phyloP scores from a whole-genome alignment of 306 rosid species.

The Cicer pinnatifidum region DNA sequence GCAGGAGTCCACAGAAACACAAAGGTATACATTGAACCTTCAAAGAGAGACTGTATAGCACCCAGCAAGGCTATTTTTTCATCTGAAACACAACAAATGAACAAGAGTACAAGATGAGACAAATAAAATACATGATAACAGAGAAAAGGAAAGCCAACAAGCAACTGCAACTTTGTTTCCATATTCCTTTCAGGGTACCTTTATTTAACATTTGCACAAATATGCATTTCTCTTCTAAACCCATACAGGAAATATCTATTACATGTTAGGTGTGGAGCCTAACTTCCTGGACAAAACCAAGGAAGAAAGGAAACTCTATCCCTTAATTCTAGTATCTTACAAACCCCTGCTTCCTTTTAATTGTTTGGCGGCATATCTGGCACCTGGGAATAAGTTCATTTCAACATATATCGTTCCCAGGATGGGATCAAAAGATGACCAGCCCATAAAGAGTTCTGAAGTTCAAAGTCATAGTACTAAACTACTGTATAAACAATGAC shows the following conservation, averaged over 20 bases:
- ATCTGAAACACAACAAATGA: slow-evolving; percentile 55
- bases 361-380: slow-evolving; percentile 12
- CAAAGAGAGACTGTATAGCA: slow-evolving; percentile 91
- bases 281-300: slow-evolving; percentile 8
- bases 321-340: slow-evolving; percentile 2
- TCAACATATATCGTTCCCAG: slow-evolving; percentile 11
- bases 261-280: slow-evolving; percentile 10
- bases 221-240: slow-evolving; percentile 7
- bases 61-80: slow-evolving; percentile 87
- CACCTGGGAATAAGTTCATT: slow-evolving; percentile 23
- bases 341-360: slow-evolving; percentile 18
- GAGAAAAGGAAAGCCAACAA: slow-evolving; percentile 20
- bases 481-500: slow-evolving; percentile 28
- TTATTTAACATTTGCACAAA: slow-evolving; percentile 29
- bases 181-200: slow-evolving; percentile 16
- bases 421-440: slow-evolving; percentile 1
- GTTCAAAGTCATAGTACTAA: slow-evolving; percentile 38
- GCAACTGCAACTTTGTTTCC: neutral
- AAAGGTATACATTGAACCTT: slow-evolving; percentile 95
- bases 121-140: slow-evolving; percentile 26
- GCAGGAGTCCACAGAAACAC: slow-evolving; percentile 98
- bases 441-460: neutral
- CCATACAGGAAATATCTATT: slow-evolving; percentile 13
- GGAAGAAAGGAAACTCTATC: slow-evolving; percentile 19
- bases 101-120: slow-evolving; percentile 8